Percentiles rank a stretch among this genome's conserved stretches.
phyloP scores from a whole-genome alignment of 768 basidiomycete genomes.

The Auriscalpium microsporum region DNA sequence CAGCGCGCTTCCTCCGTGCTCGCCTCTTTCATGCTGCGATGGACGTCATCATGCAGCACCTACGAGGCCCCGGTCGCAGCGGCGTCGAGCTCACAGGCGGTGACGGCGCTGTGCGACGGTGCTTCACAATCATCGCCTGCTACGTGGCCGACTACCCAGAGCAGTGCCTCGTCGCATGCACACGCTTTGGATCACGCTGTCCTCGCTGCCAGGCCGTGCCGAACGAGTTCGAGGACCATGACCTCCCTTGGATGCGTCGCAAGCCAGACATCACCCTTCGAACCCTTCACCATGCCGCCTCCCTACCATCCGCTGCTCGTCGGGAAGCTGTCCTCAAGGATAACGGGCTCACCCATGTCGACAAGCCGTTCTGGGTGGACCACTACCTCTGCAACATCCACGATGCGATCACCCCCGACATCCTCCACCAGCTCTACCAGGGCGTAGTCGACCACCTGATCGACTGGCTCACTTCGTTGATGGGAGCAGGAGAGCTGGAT shows the following conservation, averaged over 20 bases:
- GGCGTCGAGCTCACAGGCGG: slow-evolving; percentile 14
- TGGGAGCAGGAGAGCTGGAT: neutral
- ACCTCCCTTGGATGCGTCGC: neutral
- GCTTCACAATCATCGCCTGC: slow-evolving; percentile 14
- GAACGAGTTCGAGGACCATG: neutral
- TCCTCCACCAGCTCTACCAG: slow-evolving; percentile 16
- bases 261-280: neutral
- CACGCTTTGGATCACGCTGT: neutral
- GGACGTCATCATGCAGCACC: slow-evolving; percentile 3
- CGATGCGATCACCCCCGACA: slow-evolving; percentile 9
- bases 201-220: neutral
- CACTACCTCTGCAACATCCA: slow-evolving; percentile 13
- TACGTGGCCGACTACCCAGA: slow-evolving; percentile 19
- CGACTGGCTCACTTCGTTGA: neutral
- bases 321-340: neutral
- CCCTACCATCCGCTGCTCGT: neutral
- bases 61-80: slow-evolving; percentile 4
- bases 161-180: slow-evolving; percentile 15
- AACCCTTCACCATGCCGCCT: neutral
- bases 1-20: neutral
- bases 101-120: slow-evolving; percentile 8
- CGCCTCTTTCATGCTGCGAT: slow-evolving; percentile 16
- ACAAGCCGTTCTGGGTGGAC: slow-evolving; percentile 13
- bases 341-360: neutral
- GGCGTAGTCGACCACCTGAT: slow-evolving; percentile 10